Evolutionary conservation across 1,284 basidiomycete species (phyloP).

Genomic region (Irpex sp.): DNA sequence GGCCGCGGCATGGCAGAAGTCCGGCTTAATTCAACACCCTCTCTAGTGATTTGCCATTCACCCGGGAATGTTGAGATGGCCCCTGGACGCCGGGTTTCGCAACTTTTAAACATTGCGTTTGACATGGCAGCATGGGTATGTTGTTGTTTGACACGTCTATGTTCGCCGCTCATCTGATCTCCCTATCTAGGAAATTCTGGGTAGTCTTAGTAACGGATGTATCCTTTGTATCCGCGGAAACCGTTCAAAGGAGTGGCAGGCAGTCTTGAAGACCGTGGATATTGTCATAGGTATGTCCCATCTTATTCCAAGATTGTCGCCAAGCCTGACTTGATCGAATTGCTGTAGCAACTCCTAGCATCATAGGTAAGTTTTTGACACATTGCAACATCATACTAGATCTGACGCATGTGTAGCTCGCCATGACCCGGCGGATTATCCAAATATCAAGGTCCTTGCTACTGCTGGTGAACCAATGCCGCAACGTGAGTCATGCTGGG

Average conservation of each 20-base stretch:
- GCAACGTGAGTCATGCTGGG: conserved; percentile 33
- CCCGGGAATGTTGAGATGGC: conserved; percentile 56
- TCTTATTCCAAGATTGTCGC: not conserved
- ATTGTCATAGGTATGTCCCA: conserved; percentile 45
- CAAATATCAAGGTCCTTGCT: conserved; percentile 52
- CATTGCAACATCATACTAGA: not conserved
- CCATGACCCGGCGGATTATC: conserved; percentile 52
- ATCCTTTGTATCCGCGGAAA: conserved; percentile 55
- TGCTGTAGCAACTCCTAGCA: conserved; percentile 29
- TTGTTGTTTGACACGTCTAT: not conserved
- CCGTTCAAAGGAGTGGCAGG: conserved; percentile 52
- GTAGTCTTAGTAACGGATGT: conserved; percentile 51
- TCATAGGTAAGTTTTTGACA: conserved; percentile 33
- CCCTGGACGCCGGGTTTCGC: conserved; percentile 51
- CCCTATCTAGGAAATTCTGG: conserved; percentile 50
- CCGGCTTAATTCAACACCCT: not conserved
- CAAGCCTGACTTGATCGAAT: conserved; percentile 27
- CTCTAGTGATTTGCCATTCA: conserved; percentile 45
- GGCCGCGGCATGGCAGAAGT: not conserved
- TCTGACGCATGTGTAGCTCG: conserved; percentile 25
- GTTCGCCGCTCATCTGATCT: not conserved
- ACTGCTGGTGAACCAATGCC: conserved; percentile 63
- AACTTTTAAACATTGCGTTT: conserved; percentile 57
- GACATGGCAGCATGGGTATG: conserved; percentile 61
- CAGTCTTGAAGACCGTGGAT: conserved; percentile 53